Base-by-base conservation (phyloP, 176 grass and related monocot genomes). In the Cocos nucifera region DNA sequence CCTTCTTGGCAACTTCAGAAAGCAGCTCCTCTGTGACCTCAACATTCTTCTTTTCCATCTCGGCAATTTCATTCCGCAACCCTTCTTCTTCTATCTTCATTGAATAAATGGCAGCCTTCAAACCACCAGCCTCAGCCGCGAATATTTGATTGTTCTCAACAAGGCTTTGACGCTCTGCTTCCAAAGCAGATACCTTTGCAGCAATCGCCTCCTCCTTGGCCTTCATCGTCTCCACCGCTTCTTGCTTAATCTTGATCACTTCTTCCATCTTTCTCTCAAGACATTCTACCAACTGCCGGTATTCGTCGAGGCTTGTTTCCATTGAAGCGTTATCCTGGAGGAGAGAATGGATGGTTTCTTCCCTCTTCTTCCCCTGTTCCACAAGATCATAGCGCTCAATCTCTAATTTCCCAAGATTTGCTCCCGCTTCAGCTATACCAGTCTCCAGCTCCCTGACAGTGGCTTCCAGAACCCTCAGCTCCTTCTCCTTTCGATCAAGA, bases 201-300 rank as follows among this genome's bases (percentile, higher is more conserved):
- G 73, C 70, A 56, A 75, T 23, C 35, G 57, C 78, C 4, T 28
- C 56, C 32, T 82, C 74, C 56, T 74, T 71, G 0, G 70, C 66
- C 27, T 51, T 53, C 25, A 82, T n/a, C 32, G 65, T 65, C 61
- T 78, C 69, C 56, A 82, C 8, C 26, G 82, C 78, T 62, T 66
- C 73, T 44, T 81, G 39, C 56, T 71, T 78, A 1, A 7, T 51
- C 52, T 49, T 58, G 21, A 82, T 4, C 65, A 53, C 35, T 5
- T 51, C 51, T 51, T 78, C 78, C 55, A 71, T 71, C 26, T 74
- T 61, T 12, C 29, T 6, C 6, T 17, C 56, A 58, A 62, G 23
- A 0, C 23, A 52, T 39, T 70, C 61, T 0, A 57, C 28, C 16
- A 0, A 52, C 3, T 63, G 23, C 39, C 26, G 73, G 39, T 74